Evolutionary conservation across 1,284 basidiomycete species (phyloP), one percentile per base, ranked within the genome.

Genomic region (Caloboletus firmus): DNA sequence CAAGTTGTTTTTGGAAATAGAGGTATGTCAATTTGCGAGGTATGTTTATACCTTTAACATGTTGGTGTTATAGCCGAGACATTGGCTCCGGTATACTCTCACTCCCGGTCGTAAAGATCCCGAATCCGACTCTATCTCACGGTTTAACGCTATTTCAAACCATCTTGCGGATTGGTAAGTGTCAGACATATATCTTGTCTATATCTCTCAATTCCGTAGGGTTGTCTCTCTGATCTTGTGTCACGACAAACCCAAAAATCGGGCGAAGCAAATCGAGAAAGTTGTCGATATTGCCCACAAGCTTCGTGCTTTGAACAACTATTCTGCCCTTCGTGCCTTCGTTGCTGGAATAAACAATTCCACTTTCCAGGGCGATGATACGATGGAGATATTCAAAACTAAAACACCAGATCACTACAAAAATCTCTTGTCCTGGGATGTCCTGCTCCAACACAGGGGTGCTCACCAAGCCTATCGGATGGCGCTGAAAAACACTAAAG

Each of bases 281-380:
- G 83, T 92, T 45, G 83, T 88, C 22, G 85, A 89, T 49, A 81
- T 92, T 57, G 89, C 88, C 0, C 79, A 82, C 55, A 80, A 79
- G 55, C 73, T 92, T 42, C 81, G 89, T 39, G 75, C 76, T 10
- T 65, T 87, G 40, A 89, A 91, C 66, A 92, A 92, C 62, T 92
- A 92, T 66, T 90, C 89, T 10, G 89, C 84, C 2, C 69, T 91
- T 54, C 87, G 89, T 20, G 88, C 89, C 5, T 83, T 92, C 61
- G 83, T 92, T 18, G 89, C 89, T 32, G 89, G 89, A n/a, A 90
- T 92, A 69, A 89, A 90, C 62, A 83, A 79, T 58, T 81, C 87
- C 1, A 85, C 83, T 2, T 87, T 81, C 60, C 74, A 81, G 36
- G 87, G 84, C 17, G 89, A 91, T 63, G 80, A 81, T 56, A 82